Evolutionary conservation across 2,329 filamentous ascomycete species (phyloP), one percentile per base, ranked within the genome.

Genomic region (Fusarium algeriense): DNA sequence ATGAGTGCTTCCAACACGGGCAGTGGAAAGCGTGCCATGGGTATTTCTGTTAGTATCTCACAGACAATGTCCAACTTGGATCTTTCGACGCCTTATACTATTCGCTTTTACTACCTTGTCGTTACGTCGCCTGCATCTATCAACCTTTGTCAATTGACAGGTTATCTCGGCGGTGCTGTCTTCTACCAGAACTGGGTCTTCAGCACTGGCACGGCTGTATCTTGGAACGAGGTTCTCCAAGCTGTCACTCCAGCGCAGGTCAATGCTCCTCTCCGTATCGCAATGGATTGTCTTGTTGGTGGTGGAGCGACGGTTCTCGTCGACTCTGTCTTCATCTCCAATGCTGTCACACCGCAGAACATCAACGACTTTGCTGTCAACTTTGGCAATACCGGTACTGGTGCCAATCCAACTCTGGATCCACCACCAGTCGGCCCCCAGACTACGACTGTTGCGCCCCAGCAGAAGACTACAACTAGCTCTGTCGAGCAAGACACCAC

Each of bases 71-170:
- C 20, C 2, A 41, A 53, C 15, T 32, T 64, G 3, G 34, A 64
- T 4, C 20, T 62, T 3, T 23, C 45, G 2, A 64, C 60, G 6
- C 49, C 45, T 10, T 64, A 64, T 5, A 64, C 60, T 10, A 54
- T 63, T 8, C 60, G 60, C 26, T 64, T 64, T 20, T 64, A 64
- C 20, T 64, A 63, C 28, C 45, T 60, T 1, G 38, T 64, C n/a
- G 45, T 54, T 14, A 38, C 60, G 5, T 38, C 58, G 1, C 53
- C 53, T 5, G 45, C 50, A 2, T 58, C 45, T 20, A 50, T 64
- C 26, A 64, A 50, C 0, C 26, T 54, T 0, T 64, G 60, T 3
- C 58, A 45, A n/a, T n/a, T 64, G 20, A 53, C 60, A 0, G 60
- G 45, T 1, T 32, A 19, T 6, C 60, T 64, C 10, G 60, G 60